Base-by-base conservation (phyloP, 129 eudicot species). In the Logfia minima region DNA sequence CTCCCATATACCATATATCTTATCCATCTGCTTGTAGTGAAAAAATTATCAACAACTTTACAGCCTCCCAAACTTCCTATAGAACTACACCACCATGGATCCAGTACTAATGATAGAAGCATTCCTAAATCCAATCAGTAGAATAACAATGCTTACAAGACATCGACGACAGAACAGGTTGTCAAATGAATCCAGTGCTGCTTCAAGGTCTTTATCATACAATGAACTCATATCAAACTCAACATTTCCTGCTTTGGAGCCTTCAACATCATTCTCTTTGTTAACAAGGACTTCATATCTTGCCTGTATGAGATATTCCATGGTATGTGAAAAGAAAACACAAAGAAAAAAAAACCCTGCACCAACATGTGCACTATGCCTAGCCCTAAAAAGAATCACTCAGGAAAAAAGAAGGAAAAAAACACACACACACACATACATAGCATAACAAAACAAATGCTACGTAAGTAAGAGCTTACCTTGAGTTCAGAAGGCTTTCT, bases 91-190 rank as follows among this genome's bases (percentile, higher is more conserved):
- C 52, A 66, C 80, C 66, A 48, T 48, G 31, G 66, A 65, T 51
- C 51, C 74, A 67, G 19, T 66, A 31, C 55, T 55, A 76, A 63
- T 48, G 66, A 76, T 51, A 19, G 62, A 66, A 76, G 66, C 70
- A 76, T 24, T 14, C 11, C 3, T n/a, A 79, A 2, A 39, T 60
- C 34, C 18, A 59, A 32, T 41, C 79, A 58, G 23, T n/a, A 39
- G 5, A 41, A 68, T 41, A 72, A 58, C 34, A 52, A 77, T 58
- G 74, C 87, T 84, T 88, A 95, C 99, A 79, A 87, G 87, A 81
- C 99, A 95, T 78, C 99, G 97, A 55, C 99, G 99, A 79, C 99
- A 95, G 74, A 92, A 95, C 53, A 95, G 80, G 76, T 92, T 95
- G 86, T 95, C 99, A 81, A 95, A 95, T 11, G 99, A 95, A 83